Evolutionary conservation across 2,329 filamentous ascomycete genomes (phyloP).

Genomic region (Lachnellula subtilissima): DNA sequence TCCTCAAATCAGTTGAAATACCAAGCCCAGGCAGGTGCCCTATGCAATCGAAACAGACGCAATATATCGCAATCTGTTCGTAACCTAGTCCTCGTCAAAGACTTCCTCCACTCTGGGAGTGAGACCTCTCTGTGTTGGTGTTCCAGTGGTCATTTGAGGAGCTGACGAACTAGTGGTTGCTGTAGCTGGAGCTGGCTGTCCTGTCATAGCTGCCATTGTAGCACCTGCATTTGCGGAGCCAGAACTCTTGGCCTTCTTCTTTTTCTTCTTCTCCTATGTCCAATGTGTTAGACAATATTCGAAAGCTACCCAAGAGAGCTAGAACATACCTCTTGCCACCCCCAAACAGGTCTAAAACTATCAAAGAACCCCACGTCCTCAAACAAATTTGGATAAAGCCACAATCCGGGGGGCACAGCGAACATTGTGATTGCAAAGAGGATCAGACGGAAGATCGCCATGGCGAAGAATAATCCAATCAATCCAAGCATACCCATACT

Average conservation of each 20-base stretch:
- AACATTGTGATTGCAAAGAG: constrained; percentile 93
- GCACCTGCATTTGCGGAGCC: constrained; percentile 29
- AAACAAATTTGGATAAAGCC: constrained; percentile 96
- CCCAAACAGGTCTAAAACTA: constrained; percentile 93
- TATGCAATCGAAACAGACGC: neutral
- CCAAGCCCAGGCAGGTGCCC: neutral
- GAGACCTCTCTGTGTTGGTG: constrained; percentile 36
- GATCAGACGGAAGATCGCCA: constrained; percentile 95
- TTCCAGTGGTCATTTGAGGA: constrained; percentile 32
- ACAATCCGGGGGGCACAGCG: constrained; percentile 77
- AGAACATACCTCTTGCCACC: constrained; percentile 83
- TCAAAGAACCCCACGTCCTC: constrained; percentile 99
- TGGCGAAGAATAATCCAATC: constrained; percentile 89
- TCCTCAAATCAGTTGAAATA: neutral
- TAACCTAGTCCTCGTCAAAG: constrained; percentile 27
- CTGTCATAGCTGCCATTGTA: constrained; percentile 29
- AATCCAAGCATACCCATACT: constrained; percentile 90
- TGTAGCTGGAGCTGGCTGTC: constrained; percentile 31
- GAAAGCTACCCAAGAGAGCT: neutral
- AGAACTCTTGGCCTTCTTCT: constrained; percentile 32
- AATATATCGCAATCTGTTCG: neutral
- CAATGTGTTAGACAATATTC: constrained; percentile 4
- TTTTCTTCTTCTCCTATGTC: constrained; percentile 32
- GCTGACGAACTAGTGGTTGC: constrained; percentile 36
- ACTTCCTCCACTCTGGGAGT: constrained; percentile 43